Evolutionary conservation across 164 flowering plant genomes (phyloP), one percentile per base, ranked within the genome.

Genomic region (Magnolia kwangsiensis): DNA sequence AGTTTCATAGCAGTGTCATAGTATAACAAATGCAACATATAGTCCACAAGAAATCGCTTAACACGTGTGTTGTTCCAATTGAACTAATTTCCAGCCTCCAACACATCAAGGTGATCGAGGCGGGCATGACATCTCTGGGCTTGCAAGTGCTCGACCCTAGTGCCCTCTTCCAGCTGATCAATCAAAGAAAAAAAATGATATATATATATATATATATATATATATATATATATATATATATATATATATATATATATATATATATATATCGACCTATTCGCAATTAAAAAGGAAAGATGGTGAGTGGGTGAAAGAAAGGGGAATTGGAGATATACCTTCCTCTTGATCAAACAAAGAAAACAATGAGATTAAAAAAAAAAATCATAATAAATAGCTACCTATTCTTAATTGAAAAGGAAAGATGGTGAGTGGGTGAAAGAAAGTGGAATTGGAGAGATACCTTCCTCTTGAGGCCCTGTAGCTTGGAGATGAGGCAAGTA

Each of bases 401-500:
- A 23, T 23, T 23, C 24, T 0, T 1, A 23, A 23, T 9, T 16
- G 11, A 55, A 10, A 55, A 55, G 24, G 16, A 55, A 55, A 55
- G 59, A 55, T 7, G 1, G 59, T 9, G 24, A 23, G 24, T 23
- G 59, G 16, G 16, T 10, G 59, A 55, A 55, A 8, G 16, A 55
- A 55, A 55, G 16, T 2, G 16, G 16, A 55, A 31, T 31, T 31
- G 59, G 14, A 27, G 7, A 13, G 4, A 0, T 72, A 95, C 99
- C 96, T 95, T 96, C 49, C 98, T 75, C 72, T 96, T 92, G 82
- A 96, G 94, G 49, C 99, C 99, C 79, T 96, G 98, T 55, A 96
- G 77, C 71, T 93, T 82, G 69, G 89, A 90, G 61, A 96, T 96
- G 11, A 93, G 94, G 31, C 90, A 88, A 71, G 77, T 90, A 68